Evolutionary conservation across 179 eudicot genomes (phyloP).

Genomic region (Beta lomatogona): DNA sequence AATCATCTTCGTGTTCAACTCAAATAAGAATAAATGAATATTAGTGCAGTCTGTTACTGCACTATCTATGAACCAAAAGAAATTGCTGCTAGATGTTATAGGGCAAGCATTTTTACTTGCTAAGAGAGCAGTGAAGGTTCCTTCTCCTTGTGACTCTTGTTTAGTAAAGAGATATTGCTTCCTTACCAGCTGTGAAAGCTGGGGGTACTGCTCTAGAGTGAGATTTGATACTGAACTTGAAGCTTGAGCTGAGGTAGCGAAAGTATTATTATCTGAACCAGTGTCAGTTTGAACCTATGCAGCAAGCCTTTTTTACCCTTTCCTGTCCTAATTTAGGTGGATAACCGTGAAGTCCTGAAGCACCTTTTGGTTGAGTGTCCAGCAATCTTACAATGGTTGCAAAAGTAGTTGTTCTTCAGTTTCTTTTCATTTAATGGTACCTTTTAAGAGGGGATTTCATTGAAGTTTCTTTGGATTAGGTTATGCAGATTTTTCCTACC

Average conservation of each 20-base stretch:
- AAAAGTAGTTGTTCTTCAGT: not conserved
- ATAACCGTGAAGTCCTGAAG: not conserved
- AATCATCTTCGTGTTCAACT: not conserved
- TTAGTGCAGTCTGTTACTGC: not conserved
- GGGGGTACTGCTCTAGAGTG: too few relatives aligned
- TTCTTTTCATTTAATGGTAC: not conserved
- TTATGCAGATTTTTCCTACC: not conserved
- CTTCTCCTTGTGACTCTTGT: not conserved
- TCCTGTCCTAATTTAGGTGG: not conserved
- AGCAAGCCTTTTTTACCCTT: not conserved
- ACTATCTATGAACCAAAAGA: not conserved
- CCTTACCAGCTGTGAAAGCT: not conserved
- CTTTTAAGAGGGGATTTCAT: not conserved
- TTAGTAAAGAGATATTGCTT: not conserved
- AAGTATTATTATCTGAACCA: not conserved
- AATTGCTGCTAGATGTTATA: not conserved
- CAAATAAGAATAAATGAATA: not conserved
- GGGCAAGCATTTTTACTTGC: not conserved
- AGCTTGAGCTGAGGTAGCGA: not conserved
- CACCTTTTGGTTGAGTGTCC: not conserved
- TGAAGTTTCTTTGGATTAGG: not conserved
- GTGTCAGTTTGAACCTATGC: not conserved
- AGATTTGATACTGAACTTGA: not conserved
- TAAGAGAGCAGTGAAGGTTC: not conserved
- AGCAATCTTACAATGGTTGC: not conserved